Percentiles rank a stretch among this genome's conserved stretches.
Conservation (phyloP, 2,329 filamentous ascomycete species). For the Dothistroma pini region DNA sequence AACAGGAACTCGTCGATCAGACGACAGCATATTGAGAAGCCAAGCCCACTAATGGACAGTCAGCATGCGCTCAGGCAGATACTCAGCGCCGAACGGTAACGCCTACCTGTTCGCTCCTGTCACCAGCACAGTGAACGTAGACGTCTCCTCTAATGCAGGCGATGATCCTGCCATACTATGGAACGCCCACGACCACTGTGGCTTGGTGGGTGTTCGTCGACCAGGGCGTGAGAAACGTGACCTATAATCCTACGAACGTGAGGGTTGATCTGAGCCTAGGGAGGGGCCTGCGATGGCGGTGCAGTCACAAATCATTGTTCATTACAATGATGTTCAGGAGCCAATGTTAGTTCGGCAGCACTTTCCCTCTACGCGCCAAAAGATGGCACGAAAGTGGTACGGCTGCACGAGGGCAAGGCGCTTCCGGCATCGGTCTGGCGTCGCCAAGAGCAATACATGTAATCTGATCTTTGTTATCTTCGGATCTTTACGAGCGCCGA, state of each 20-base stretch:
- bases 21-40: slow-evolving; percentile 76
- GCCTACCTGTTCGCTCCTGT: slow-evolving; percentile 81
- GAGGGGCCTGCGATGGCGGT: too few species aligned
- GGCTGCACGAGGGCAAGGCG: too few species aligned
- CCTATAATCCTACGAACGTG: too few species aligned
- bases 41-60: slow-evolving; percentile 65
- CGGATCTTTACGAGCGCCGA: neutral
- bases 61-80: neutral
- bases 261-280: too few species aligned
- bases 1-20: slow-evolving; percentile 86
- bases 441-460: neutral
- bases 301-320: too few species aligned
- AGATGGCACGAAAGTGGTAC: too few species aligned
- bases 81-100: neutral
- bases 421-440: neutral
- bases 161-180: neutral
- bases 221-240: too few species aligned
- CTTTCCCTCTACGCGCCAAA: too few species aligned
- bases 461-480: neutral
- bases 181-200: too few species aligned
- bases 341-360: too few species aligned
- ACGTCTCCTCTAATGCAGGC: slow-evolving; percentile 12
- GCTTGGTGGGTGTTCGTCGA: too few species aligned
- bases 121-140: slow-evolving; percentile 59
- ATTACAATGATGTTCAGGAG: too few species aligned